Evolutionary conservation across 352 stramenopile genomes (phyloP), one percentile per base, ranked within the genome.

Genomic region (Globisporangium apiculatum): DNA sequence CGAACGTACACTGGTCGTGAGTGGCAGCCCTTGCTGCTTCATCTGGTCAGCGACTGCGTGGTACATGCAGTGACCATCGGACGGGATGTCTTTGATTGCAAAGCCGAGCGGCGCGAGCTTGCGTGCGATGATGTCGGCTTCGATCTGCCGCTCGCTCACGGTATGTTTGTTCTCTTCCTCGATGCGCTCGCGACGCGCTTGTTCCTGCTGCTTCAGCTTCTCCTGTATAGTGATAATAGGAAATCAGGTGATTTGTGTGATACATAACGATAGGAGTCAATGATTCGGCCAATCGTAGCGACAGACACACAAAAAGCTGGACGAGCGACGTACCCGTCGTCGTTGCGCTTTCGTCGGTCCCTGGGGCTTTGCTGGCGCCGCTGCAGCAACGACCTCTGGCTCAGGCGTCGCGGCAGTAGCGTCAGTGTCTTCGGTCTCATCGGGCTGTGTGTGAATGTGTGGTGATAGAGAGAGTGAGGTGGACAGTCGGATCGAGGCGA

Each of bases 1-100:
- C 24, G 18, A 36, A 58, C 62, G 48, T 41, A 68, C 62, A 24
- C 49, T 43, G 24, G 59, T 52, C 4, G 3, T 55, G 49, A 69
- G 49, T 1, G 69, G 52, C 14, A 78, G 43, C 0, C 65, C 70
- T 51, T 84, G 79, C 51, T 81, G 71, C 55, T 85, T 70, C 62
- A 98, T 75, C 66, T 98, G 94, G 59, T 97, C 83, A 0, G 79
- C 94, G 15, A 99, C 85, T 4, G 95, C 92, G 58, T 98, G 89
- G 76, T 99, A 99, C 72, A 99, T 90, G 73, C 97, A 99, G 79
- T 99, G 84, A 4, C 97, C 97, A 69, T 99, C 97, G 1, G 95
- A 96, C 43, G 86, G 79, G 15, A 99, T 97, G 60, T 99, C 95
- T 48, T 90, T 80, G 62, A 99, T 94, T 46, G 62, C 62, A 38